Conservation (phyloP, 2,329 filamentous ascomycete genomes). For the Periconia sp. region DNA sequence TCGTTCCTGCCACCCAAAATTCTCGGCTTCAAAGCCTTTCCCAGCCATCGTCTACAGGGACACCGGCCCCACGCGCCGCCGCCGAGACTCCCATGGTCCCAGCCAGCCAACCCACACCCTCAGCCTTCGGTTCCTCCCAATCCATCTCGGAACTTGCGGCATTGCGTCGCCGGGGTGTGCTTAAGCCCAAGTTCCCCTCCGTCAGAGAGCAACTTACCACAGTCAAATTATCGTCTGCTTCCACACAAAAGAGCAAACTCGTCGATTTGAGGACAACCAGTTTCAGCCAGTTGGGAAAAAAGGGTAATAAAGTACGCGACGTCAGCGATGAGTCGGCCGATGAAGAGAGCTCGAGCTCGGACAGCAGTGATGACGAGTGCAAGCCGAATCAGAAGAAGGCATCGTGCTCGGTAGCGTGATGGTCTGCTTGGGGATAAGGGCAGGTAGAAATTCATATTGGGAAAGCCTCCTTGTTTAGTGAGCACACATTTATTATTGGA, state of each 20-base stretch:
- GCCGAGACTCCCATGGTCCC: not conserved
- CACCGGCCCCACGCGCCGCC: slow-evolving; percentile 10
- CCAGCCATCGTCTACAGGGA: slow-evolving; percentile 6
- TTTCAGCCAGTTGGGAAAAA: slow-evolving; percentile 7
- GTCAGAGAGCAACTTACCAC: slow-evolving; percentile 8
- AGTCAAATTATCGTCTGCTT: not conserved
- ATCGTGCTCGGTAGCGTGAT: slow-evolving; percentile 1
- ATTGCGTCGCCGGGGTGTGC: slow-evolving; percentile 1
- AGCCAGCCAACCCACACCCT: slow-evolving; percentile 1
- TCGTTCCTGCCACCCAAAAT: slow-evolving; percentile 7
- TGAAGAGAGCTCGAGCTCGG: slow-evolving; percentile 6
- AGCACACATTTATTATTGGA: too few relatives aligned
- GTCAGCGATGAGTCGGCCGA: slow-evolving; percentile 1
- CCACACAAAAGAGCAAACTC: not conserved
- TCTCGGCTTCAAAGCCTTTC: slow-evolving; percentile 9
- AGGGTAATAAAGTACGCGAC: not conserved
- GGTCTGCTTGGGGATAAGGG: not conserved
- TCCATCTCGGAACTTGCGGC: not conserved
- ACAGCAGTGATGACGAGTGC: slow-evolving; percentile 3
- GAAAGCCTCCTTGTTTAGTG: not conserved
- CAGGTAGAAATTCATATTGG: not conserved
- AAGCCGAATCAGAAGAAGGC: not conserved
- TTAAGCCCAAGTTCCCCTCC: slow-evolving; percentile 9
- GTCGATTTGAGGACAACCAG: slow-evolving; percentile 11
- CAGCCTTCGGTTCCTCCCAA: slow-evolving; percentile 1